Conservation (phyloP, 2,329 filamentous ascomycete genomes). For the Pestalotiopsis sp. region DNA sequence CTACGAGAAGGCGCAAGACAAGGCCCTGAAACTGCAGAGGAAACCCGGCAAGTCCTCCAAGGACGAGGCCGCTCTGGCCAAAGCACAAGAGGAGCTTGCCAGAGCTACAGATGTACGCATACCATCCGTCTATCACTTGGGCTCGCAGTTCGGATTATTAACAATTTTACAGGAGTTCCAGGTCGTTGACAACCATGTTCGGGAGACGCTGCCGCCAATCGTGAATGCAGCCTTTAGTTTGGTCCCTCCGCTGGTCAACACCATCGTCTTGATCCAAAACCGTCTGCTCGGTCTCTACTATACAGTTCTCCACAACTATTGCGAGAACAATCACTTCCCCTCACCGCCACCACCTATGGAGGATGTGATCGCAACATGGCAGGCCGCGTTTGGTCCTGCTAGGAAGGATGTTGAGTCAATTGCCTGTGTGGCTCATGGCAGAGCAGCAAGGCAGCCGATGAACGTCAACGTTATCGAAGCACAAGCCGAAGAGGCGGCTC, state of each 20-base stretch:
- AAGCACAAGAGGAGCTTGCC: constrained; percentile 71
- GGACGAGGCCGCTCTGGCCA: constrained; percentile 71
- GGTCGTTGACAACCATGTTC: constrained; percentile 74
- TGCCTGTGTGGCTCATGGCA: constrained; percentile 66
- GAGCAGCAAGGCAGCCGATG: constrained; percentile 58
- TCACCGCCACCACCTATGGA: constrained; percentile 74
- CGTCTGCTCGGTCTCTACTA: constrained; percentile 77
- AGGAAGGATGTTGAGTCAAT: constrained; percentile 70
- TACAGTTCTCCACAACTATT: constrained; percentile 75
- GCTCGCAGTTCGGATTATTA: background rate
- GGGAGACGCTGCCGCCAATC: constrained; percentile 70
- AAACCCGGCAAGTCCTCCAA: constrained; percentile 72
- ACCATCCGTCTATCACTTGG: background rate
- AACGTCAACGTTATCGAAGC: constrained; percentile 33
- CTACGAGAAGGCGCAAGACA: constrained; percentile 76
- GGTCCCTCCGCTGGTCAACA: constrained; percentile 70
- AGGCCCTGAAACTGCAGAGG: constrained; percentile 68
- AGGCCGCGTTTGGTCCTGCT: constrained; percentile 62
- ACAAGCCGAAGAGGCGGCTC: constrained; percentile 21
- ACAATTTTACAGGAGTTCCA: constrained; percentile 64
- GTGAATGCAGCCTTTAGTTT: constrained; percentile 72
- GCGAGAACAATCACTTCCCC: constrained; percentile 68
- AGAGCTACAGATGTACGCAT: constrained; percentile 62
- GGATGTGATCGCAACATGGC: constrained; percentile 69
- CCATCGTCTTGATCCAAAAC: constrained; percentile 77